These are phyloP conservation scores for Dendrostoma leiphaemia DNA, from an alignment of 2,329 filamentous ascomycete genomes.

Conservation along the genomic window DNA sequence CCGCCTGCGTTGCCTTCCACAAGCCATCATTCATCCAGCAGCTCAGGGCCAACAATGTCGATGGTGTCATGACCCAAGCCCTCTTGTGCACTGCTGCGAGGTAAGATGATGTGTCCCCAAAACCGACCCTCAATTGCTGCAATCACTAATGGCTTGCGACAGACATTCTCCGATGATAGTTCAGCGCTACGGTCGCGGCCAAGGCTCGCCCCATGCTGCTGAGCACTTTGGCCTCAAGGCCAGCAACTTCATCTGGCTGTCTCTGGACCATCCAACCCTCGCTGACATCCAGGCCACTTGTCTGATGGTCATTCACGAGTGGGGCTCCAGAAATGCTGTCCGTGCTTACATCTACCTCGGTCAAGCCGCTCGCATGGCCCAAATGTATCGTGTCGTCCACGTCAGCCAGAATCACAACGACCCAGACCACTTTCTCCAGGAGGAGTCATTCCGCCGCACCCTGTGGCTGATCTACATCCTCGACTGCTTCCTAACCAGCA, in stretches of 20 bases:
- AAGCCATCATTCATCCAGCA: conserved; percentile 62
- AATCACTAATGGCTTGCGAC: conserved; percentile 1
- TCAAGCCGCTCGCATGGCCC: conserved; percentile 62
- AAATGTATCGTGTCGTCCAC: conserved; percentile 62
- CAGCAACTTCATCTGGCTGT: conserved; percentile 55
- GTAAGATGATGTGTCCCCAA: conserved; percentile 40
- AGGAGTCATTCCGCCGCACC: conserved; percentile 60
- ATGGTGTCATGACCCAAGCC: conserved; percentile 56
- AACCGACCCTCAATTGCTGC: background rate
- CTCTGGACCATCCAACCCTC: conserved; percentile 57
- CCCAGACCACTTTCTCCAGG: conserved; percentile 58
- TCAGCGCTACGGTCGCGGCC: conserved; percentile 55
- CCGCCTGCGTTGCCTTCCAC: conserved; percentile 61
- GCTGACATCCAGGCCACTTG: conserved; percentile 62
- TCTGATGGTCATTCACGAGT: conserved; percentile 61
- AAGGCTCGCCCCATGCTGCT: conserved; percentile 46
- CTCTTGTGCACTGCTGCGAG: conserved; percentile 56
- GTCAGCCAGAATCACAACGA: conserved; percentile 49
- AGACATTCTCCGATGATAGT: conserved; percentile 57
- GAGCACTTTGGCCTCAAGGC: conserved; percentile 60
- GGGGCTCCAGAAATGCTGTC: conserved; percentile 60
- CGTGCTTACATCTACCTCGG: conserved; percentile 63
- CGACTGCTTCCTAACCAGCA: conserved; percentile 61
- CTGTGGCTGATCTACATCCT: conserved; percentile 63
- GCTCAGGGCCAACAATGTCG: conserved; percentile 54